Conservation (phyloP, 768 basidiomycete genomes). For the Fibroporia radiculosa region DNA sequence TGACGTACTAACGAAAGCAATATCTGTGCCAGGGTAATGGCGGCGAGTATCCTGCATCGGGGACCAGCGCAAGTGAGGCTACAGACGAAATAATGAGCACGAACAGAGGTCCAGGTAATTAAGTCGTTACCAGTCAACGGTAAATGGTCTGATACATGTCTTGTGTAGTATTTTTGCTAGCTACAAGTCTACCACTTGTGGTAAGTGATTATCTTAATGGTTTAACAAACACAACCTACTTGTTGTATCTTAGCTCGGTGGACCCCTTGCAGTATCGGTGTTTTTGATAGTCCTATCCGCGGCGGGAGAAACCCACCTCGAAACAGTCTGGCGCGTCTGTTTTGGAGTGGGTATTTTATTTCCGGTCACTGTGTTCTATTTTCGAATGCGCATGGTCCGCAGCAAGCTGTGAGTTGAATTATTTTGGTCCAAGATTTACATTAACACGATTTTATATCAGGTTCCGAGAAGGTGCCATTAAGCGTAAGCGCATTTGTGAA, state of each 20-base stretch:
- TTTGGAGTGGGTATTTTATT: constrained; percentile 57
- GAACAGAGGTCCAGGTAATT: constrained; percentile 50
- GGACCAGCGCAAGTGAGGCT: constrained; percentile 61
- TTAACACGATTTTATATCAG: constrained; percentile 5
- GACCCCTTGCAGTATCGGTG: constrained; percentile 55
- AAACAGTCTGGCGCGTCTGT: constrained; percentile 62
- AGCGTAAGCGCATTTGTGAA: constrained; percentile 32
- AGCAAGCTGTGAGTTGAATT: constrained; percentile 36
- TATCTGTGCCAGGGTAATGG: constrained; percentile 48
- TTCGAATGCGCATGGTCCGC: constrained; percentile 62
- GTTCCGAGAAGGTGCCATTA: constrained; percentile 54
- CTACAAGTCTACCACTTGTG: constrained; percentile 63
- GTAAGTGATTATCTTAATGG: constrained; percentile 27
- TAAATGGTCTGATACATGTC: constrained; percentile 5
- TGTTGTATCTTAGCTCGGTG: constrained; percentile 42
- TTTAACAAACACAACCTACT: not conserved
- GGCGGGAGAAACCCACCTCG: constrained; percentile 52
- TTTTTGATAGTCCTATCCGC: constrained; percentile 65
- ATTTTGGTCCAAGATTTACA: not conserved
- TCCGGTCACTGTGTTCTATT: constrained; percentile 62
- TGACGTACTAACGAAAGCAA: not conserved
- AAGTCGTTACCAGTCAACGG: not conserved
- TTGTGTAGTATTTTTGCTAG: constrained; percentile 62
- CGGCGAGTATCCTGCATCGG: constrained; percentile 72
- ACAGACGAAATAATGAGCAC: constrained; percentile 62